Evolutionary conservation across 2,329 filamentous ascomycete genomes (phyloP), one percentile per base, ranked within the genome.

Genomic region (Alternaria sp.): DNA sequence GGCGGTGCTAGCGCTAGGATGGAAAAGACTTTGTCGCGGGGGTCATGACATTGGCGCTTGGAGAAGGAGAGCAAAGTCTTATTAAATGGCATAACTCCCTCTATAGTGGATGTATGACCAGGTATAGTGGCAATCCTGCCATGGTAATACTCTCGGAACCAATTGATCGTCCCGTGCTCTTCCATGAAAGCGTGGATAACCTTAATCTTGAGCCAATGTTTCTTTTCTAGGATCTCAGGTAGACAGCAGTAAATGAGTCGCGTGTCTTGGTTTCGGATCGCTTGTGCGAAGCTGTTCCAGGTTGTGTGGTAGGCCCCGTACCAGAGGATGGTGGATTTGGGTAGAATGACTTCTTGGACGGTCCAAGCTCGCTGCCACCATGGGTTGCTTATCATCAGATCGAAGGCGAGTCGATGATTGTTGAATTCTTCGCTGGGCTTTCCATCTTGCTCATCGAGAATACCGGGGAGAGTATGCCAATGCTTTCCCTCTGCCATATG

Each of bases 331-430:
- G 25, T 30, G n/a, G 43, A 26, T 30, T 20, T 25, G 11, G 55
- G 55, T 21, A 57, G 25, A 5, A 57, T 47, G 12, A 47, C 43
- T 15, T 57, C 55, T 57, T 57, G 55, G 11, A 57, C 43, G 6
- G 55, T 57, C 55, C 55, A 57, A 12, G 45, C n/a, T 28, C 55
- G n/a, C 11, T 43, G 33, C 55, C 55, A 57, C 55, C 55, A 57
- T 18, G 25, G 14, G 21, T 20, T 57, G 14, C 46, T n/a, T 6
- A 12, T 21, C 6, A 57, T 12, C 2, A 28, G 28, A 18, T 21
- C 23, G 23, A 47, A 57, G 8, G n/a, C 55, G 18, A 18, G 12
- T 26, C 43, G 23, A 3, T 46, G 10, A 3, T 33, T 26, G 30
- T 12, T 15, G 43, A 57, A 57, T 2, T n/a, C 46, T 18, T 49